Percentiles rank a stretch among this genome's conserved stretches.
Conservation (phyloP, 495 filamentous ascomycete genomes). For the Thermothielavioides terrestris region DNA sequence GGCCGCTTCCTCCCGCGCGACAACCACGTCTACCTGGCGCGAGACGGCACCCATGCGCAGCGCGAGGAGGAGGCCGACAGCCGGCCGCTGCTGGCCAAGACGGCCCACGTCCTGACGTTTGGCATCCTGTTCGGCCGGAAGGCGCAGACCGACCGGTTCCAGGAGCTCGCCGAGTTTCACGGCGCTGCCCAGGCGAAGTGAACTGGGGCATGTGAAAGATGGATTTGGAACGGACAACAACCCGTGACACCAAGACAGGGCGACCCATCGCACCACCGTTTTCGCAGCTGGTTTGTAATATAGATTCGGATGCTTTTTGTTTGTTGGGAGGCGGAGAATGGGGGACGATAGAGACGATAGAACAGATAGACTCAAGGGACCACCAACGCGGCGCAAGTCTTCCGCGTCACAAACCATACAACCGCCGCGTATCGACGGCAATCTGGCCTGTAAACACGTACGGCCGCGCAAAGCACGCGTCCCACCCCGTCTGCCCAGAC, state of each 20-base stretch:
- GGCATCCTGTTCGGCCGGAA: constrained; percentile 20
- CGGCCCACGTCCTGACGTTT: constrained; percentile 20
- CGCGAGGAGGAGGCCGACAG: constrained; percentile 12
- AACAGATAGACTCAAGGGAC: no score
- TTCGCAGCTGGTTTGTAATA: no score
- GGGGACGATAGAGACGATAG: no score
- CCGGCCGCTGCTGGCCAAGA: constrained; percentile 18
- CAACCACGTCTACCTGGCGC: constrained; percentile 18
- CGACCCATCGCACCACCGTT: no score
- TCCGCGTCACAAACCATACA: no score
- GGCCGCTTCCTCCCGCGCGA: constrained; percentile 22
- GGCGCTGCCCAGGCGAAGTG: no score
- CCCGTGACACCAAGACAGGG: no score
- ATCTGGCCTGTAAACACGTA: not conserved
- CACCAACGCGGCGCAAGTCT: no score
- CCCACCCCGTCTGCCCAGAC: not conserved
- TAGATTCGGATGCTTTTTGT: no score
- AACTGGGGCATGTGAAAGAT: no score
- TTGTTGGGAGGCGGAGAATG: no score
- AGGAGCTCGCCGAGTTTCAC: constrained; percentile 6
- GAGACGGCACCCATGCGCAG: constrained; percentile 22
- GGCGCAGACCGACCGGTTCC: not conserved
- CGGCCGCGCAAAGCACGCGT: not conserved
- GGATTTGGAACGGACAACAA: no score
- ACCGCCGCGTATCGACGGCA: not conserved